Conservation (phyloP, 2,329 filamentous ascomycete species). For the Rutstroemia sp. region DNA sequence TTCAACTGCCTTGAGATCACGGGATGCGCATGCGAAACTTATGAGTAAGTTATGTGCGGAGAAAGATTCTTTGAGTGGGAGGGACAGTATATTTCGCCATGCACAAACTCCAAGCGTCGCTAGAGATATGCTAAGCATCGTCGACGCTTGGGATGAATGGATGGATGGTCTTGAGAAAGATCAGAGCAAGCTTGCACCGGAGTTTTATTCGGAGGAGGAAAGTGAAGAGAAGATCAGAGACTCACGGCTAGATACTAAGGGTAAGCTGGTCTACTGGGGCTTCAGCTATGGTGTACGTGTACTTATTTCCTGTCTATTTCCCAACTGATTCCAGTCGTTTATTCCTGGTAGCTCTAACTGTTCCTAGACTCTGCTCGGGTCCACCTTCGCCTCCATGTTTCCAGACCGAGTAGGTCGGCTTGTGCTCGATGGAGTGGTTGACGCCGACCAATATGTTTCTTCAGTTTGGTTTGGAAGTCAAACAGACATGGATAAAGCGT, state of each 20-base stretch:
- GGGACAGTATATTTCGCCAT: constrained; percentile 26
- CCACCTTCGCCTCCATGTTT: constrained; percentile 39
- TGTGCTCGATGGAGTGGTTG: constrained; percentile 28
- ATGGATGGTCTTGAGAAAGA: constrained; percentile 3
- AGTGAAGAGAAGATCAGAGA: not conserved
- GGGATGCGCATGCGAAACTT: constrained; percentile 36
- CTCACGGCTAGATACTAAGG: constrained; percentile 15
- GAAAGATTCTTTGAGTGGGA: constrained; percentile 21
- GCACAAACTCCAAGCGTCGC: constrained; percentile 29
- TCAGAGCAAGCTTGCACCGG: not conserved
- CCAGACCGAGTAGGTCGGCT: constrained; percentile 37
- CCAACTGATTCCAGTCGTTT: too few species aligned
- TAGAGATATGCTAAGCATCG: constrained; percentile 32
- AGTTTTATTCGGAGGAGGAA: not conserved
- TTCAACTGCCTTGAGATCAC: constrained; percentile 38
- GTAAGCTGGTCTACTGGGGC: constrained; percentile 37
- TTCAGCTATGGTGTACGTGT: constrained; percentile 38
- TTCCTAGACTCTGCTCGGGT: constrained; percentile 30
- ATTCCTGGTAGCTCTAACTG: too few species aligned
- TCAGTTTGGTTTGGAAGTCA: constrained; percentile 18
- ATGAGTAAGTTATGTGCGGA: constrained; percentile 36
- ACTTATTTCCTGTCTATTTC: not conserved
- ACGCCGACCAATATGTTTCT: constrained; percentile 22
- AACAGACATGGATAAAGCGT: constrained; percentile 25
- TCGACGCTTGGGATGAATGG: constrained; percentile 29